Evolutionary conservation across 2,329 filamentous ascomycete species (phyloP), one percentile per base, ranked within the genome.

Genomic region (Fusarium continuum): DNA sequence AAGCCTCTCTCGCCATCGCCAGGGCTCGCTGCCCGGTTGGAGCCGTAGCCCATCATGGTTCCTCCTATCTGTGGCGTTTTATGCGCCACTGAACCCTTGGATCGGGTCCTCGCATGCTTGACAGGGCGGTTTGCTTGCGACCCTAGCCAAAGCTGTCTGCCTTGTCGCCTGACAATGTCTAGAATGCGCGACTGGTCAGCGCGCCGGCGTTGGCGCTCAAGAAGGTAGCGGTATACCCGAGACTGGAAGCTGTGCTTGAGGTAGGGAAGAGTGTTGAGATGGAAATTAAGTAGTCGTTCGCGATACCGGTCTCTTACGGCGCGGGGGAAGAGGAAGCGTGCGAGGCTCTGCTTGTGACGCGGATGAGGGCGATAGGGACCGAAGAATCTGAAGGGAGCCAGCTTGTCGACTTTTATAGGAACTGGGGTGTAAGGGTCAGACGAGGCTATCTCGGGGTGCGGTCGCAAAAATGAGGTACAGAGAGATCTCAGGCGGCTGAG

Each of bases 241-340:
- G 88, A 88, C 77, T 96, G 92, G 8, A 91, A 78, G 48, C 84
- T 82, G 73, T 89, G 86, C 71, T 89, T 91, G 69, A 91, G 83
- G 45, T 82, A 79, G 11, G 92, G 91, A 20, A 96, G 76, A 6
- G 86, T 91, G 69, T 93, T 87, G 83, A 92, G 85, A 62, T 87
- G 91, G 74, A 97, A 87, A 65, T 83, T 80, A 68, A 88, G 83
- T 49, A 95, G 80, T 60, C 84, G 85, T 57, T 88, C 85, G 73
- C 86, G 87, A 69, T 88, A 88, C 67, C 83, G 85, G 61, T 85
- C 82, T 73, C 85, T 85, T 50, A 85, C 71, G 60, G 84, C 79
- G 66, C 82, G 80, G n/a, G 90, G 89, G 70, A 93, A 88, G 60
- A 93, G 80, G 74, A 87, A 88, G 68, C 88, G 84, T 44, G 92